These are phyloP conservation scores for Colletotrichum coccodes DNA, from an alignment of 2,329 filamentous ascomycete species.

Conservation along the genomic window DNA sequence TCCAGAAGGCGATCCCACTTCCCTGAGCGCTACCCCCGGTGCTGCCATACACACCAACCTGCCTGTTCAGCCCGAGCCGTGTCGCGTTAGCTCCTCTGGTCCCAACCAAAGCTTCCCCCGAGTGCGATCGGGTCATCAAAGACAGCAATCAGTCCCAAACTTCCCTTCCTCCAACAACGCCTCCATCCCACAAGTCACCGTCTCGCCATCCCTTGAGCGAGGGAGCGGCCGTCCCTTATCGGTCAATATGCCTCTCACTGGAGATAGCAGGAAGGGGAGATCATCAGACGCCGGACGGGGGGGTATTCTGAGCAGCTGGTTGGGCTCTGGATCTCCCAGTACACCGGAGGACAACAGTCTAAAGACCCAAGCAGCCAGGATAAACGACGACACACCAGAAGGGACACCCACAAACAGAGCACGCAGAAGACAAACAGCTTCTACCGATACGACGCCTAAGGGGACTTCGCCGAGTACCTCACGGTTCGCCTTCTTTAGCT, in stretches of 20 bases:
- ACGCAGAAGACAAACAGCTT: conserved; percentile 32
- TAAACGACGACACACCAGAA: conserved; percentile 36
- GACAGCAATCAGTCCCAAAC: conserved; percentile 49
- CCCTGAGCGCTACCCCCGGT: conserved; percentile 24
- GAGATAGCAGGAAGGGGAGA: conserved; percentile 47
- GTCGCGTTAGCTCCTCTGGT: conserved; percentile 13
- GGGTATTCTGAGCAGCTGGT: conserved; percentile 44
- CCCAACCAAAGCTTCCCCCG: conserved; percentile 17
- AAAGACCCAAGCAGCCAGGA: conserved; percentile 28
- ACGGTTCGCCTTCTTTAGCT: conserved; percentile 57
- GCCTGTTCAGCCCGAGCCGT: conserved; percentile 27
- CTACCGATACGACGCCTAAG: conserved; percentile 45
- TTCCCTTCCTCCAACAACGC: conserved; percentile 42
- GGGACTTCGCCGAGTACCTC: conserved; percentile 44
- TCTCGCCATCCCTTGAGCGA: conserved; percentile 39
- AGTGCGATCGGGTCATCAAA: conserved; percentile 38
- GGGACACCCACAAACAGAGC: conserved; percentile 45
- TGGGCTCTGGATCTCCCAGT: conserved; percentile 40
- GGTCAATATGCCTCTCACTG: conserved; percentile 54
- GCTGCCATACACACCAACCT: conserved; percentile 20
- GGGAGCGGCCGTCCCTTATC: conserved; percentile 36
- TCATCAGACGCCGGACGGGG: conserved; percentile 40
- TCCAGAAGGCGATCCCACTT: conserved; percentile 12
- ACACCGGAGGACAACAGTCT: conserved; percentile 34
- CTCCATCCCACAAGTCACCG: conserved; percentile 16